phyloP scores from a whole-genome alignment of 108 stramenopile species.

The Skeletonema costatum region DNA sequence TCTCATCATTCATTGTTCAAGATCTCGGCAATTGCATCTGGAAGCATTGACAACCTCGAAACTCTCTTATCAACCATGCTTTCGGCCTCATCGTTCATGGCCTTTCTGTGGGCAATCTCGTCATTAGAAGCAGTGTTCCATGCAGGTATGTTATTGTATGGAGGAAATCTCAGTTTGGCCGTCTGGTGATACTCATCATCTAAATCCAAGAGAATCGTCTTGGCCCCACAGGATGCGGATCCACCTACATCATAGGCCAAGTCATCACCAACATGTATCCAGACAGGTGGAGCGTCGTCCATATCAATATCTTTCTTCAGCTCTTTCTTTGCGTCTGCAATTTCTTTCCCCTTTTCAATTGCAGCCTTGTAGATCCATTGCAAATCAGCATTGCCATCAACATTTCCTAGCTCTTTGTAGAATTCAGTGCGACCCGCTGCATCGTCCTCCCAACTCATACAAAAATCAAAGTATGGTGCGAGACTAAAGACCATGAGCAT shows the following conservation, averaged over 20 bases:
- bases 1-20: slow-evolving; percentile 42
- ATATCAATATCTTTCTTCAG: slow-evolving; percentile 43
- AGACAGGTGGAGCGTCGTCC: slow-evolving; percentile 49
- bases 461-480: slow-evolving; percentile 88
- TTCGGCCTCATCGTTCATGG: slow-evolving; percentile 84
- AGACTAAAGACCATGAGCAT: slow-evolving; percentile 87
- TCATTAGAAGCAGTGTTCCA: slow-evolving; percentile 74
- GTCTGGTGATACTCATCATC: slow-evolving; percentile 75
- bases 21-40: slow-evolving; percentile 80
- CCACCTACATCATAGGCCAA: slow-evolving; percentile 90
- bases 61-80: slow-evolving; percentile 65
- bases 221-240: slow-evolving; percentile 77
- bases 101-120: slow-evolving; percentile 69
- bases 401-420: slow-evolving; percentile 72
- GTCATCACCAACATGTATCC: slow-evolving; percentile 91
- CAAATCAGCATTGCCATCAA: slow-evolving; percentile 74
- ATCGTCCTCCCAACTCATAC: slow-evolving; percentile 89
- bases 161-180: slow-evolving; percentile 77
- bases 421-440: slow-evolving; percentile 75
- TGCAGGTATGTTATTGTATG: slow-evolving; percentile 52
- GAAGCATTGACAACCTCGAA: slow-evolving; percentile 61
- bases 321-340: slow-evolving; percentile 55
- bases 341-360: slow-evolving; percentile 68
- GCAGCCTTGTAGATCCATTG: slow-evolving; percentile 91
- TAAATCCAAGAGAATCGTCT: slow-evolving; percentile 82